Base-by-base conservation (phyloP, 257 asterid genomes). In the Voacanga thouarsii region DNA sequence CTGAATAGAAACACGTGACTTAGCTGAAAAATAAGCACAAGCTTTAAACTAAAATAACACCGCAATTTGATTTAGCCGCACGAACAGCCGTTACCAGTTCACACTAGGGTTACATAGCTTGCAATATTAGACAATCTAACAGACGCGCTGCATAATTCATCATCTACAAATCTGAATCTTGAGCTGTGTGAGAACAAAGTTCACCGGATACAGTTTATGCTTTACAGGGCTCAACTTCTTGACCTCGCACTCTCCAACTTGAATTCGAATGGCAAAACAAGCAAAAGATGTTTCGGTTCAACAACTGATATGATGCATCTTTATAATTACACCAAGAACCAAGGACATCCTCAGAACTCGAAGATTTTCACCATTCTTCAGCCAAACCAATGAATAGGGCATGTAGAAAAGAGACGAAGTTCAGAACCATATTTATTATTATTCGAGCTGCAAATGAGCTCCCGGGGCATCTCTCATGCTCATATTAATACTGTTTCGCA, bases 391-490 rank as follows among this genome's bases (percentile, higher is more conserved):
- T 30, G 75, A 63, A 73, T 67, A 55, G n/a, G 75, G 41, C 71
- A 50, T 43, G 59, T 15, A 37, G 69, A n/a, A 44, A 47, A 53
- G 39, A 19, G 30, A 28, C 37, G n/a, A 72, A 71, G 51, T 44
- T 49, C 68, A 50, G 33, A 59, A 71, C 72, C 30, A 6, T 43
- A 53, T 50, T 33, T n/a, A 24, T 37, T 50, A 39, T 41, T 61
- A 78, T 65, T 68, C 50, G 43, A 68, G 16, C 1, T 41, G 53
- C 80, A 78, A 56, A 73, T 64, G 77, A 83, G 87, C 87, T 68
- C 84, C 89, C 0, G 87, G 80, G 43, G 83, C 85, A 82, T 82
- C 88, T 80, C 89, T 82, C 88, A 86, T 84, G 85, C 89, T 86
- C 66, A 86, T 75, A 80, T 86, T 86, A 56, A 86, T 78, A 78